Percentiles rank a stretch among this genome's conserved stretches.
phyloP scores from a whole-genome alignment of 2,329 filamentous ascomycete species.

The Xylariaceae sp. region DNA sequence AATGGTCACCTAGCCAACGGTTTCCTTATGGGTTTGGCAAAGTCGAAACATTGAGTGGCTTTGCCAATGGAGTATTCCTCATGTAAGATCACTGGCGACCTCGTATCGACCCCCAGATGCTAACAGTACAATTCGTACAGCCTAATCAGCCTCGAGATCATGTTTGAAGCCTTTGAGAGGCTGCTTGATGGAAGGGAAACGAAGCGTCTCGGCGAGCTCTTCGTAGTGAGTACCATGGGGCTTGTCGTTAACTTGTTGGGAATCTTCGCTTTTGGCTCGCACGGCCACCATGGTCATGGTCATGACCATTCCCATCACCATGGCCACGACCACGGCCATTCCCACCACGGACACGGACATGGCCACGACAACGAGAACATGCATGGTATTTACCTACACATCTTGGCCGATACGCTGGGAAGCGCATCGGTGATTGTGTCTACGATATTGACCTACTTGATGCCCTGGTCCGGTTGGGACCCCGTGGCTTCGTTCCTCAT shows the following conservation, averaged over 20 bases:
- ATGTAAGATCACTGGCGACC: conserved; percentile 52
- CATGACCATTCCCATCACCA: conserved; percentile 25
- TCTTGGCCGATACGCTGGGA: conserved; percentile 89
- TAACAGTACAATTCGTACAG: conserved; percentile 37
- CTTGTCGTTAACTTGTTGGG: conserved; percentile 88
- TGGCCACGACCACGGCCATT: conserved; percentile 35
- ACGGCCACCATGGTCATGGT: conserved; percentile 49
- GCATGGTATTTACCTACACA: conserved; percentile 93
- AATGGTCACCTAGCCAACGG: conserved; percentile 83
- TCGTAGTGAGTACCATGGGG: conserved; percentile 82
- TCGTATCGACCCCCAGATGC: background rate
- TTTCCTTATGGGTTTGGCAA: conserved; percentile 97
- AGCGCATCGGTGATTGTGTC: conserved; percentile 92
- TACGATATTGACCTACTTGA: conserved; percentile 78
- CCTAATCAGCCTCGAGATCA: conserved; percentile 91
- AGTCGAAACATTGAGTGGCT: conserved; percentile 91
- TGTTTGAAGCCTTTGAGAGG: conserved; percentile 87
- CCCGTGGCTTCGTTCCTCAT: conserved; percentile 92
- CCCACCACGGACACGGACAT: conserved; percentile 33
- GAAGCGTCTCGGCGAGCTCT: conserved; percentile 76
- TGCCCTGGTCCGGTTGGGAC: conserved; percentile 91
- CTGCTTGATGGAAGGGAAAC: conserved; percentile 79
- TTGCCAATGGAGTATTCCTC: conserved; percentile 91
- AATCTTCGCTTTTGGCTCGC: conserved; percentile 74
- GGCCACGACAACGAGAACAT: conserved; percentile 90